Evolutionary conservation across 2,329 filamentous ascomycete species (phyloP).

Genomic region (Claviceps fusiformis): DNA sequence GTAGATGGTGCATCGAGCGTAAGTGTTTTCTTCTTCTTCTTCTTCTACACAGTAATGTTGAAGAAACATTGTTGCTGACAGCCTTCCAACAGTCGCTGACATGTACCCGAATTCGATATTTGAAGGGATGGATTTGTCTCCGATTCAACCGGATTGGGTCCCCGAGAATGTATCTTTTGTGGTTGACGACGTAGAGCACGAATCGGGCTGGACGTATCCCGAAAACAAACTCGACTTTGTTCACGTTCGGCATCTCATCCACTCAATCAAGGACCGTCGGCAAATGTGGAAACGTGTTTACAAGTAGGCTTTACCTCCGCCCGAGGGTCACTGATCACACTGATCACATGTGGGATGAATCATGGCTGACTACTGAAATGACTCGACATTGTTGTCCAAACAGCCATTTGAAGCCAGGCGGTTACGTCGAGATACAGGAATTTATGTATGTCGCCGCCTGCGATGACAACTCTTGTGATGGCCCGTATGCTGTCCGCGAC

Average conservation of each 20-base stretch:
- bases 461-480: conserved; percentile 31
- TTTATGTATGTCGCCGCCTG: conserved; percentile 26
- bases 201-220: conserved; percentile 34
- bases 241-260: conserved; percentile 33
- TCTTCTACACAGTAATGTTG: neutral
- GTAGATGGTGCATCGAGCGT: conserved; percentile 37
- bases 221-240: conserved; percentile 34
- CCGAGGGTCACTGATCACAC: neutral
- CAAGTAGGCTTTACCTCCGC: conserved; percentile 18
- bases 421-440: conserved; percentile 37
- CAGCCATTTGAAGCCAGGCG: conserved; percentile 38
- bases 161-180: conserved; percentile 38
- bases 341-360: neutral
- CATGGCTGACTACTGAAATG: neutral
- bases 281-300: conserved; percentile 29
- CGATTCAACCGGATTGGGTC: conserved; percentile 37
- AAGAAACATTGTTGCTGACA: neutral
- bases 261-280: conserved; percentile 28
- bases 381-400: neutral
- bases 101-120: conserved; percentile 29
- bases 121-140: conserved; percentile 36
- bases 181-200: conserved; percentile 38
- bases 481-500: conserved; percentile 33
- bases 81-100: conserved; percentile 27
- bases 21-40: conserved; percentile 13